These are phyloP conservation scores for Aspergillus japonicus DNA, from an alignment of 2,329 filamentous ascomycete species.

Conservation along the genomic window DNA sequence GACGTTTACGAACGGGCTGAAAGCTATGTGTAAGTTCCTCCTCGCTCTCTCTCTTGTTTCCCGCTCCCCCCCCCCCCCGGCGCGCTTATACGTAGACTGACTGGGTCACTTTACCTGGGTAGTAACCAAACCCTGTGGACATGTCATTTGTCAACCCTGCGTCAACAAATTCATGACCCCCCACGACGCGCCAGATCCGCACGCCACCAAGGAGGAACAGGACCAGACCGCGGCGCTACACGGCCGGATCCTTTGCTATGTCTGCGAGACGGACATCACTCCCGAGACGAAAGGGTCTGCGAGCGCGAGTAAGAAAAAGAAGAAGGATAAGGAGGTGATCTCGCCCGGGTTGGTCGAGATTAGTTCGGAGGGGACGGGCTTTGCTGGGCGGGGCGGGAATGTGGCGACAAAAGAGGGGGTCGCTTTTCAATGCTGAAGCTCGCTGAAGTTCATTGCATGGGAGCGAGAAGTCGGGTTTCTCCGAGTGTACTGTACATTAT, in stretches of 20 bases:
- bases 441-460: background rate
- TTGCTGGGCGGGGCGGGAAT: constrained; percentile 81
- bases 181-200: constrained; percentile 56
- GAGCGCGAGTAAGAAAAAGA: constrained; percentile 27
- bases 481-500: background rate
- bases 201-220: constrained; percentile 55
- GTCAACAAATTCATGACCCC: constrained; percentile 78
- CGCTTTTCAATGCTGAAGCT: constrained; percentile 73
- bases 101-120: background rate
- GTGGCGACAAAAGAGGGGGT: constrained; percentile 76
- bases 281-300: constrained; percentile 20
- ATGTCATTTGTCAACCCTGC: constrained; percentile 85
- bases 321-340: constrained; percentile 54
- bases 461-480: background rate
- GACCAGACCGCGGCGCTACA: constrained; percentile 33
- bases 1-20: constrained; percentile 74
- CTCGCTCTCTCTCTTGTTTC: too few relatives aligned
- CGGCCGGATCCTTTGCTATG: constrained; percentile 69
- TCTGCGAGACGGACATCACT: constrained; percentile 79
- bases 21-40: constrained; percentile 63
- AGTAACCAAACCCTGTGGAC: constrained; percentile 83
- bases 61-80: too few relatives aligned
- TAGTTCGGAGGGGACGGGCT: constrained; percentile 84
- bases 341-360: constrained; percentile 75
- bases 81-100: too few relatives aligned